A percentile compares a stretch with the other conserved stretches of the same genome.
phyloP scores from a whole-genome alignment of 768 basidiomycete species.

The Pisolithus tinctorius region DNA sequence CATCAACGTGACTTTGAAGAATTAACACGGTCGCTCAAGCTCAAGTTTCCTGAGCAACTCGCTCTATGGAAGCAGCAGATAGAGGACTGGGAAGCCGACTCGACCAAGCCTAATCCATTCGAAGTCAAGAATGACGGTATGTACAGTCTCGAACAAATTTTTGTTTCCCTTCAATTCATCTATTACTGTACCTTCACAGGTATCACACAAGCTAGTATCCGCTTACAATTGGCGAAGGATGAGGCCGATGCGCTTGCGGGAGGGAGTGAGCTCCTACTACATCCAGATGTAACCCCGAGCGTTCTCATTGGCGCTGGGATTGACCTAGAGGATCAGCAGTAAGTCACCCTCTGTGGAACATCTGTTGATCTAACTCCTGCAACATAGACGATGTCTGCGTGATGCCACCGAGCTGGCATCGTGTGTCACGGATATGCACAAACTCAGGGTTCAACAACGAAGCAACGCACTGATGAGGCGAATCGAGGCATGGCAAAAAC shows the following conservation, averaged over 20 bases:
- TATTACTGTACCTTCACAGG: neutral
- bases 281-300: neutral
- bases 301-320: neutral
- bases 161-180: neutral
- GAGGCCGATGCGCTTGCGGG: neutral
- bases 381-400: neutral
- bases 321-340: neutral
- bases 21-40: neutral
- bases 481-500: too few relatives aligned
- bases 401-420: neutral
- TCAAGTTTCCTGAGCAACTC: neutral
- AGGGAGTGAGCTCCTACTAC: constrained; percentile 1
- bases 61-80: neutral
- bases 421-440: neutral
- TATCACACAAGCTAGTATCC: neutral
- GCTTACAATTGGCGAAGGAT: too few relatives aligned
- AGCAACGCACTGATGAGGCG: neutral
- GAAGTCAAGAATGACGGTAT: neutral
- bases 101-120: constrained; percentile 5
- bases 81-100: constrained; percentile 7
- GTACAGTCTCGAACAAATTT: neutral
- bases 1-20: constrained; percentile 4
- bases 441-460: neutral
- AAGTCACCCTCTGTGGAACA: neutral
- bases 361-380: neutral